These are phyloP conservation scores for Fusarium austroafricanum DNA, from an alignment of 2,329 filamentous ascomycete species.

Conservation along the genomic window DNA sequence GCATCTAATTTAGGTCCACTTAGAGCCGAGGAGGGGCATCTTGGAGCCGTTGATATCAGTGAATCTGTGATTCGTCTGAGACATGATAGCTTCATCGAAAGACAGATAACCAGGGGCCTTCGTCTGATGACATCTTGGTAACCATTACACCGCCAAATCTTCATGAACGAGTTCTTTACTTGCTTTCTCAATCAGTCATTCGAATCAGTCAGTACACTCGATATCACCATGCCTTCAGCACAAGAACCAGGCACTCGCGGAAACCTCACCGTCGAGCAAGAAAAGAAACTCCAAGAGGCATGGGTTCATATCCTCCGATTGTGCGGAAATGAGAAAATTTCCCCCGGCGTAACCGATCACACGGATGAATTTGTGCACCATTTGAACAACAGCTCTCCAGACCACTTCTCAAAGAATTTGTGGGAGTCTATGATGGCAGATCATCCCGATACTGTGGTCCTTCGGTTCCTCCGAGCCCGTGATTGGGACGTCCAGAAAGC, in stretches of 20 bases:
- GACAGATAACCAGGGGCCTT: slow-evolving; percentile 8
- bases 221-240: slow-evolving; percentile 21
- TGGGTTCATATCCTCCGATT: slow-evolving; percentile 38
- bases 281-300: slow-evolving; percentile 29
- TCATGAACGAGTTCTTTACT: slow-evolving; percentile 5
- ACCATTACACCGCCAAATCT: not conserved
- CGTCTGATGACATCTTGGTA: not conserved
- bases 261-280: slow-evolving; percentile 33
- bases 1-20: not conserved
- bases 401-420: slow-evolving; percentile 17
- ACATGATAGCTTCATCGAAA: not conserved
- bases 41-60: not conserved
- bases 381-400: slow-evolving; percentile 25
- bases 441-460: slow-evolving; percentile 53
- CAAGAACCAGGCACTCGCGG: slow-evolving; percentile 31
- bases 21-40: not conserved
- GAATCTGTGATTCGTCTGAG: not conserved
- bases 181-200: not conserved
- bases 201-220: slow-evolving; percentile 13
- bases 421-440: slow-evolving; percentile 42
- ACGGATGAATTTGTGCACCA: slow-evolving; percentile 7
- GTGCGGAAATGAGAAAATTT: slow-evolving; percentile 7
- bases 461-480: slow-evolving; percentile 56
- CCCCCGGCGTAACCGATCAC: not conserved
- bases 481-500: slow-evolving; percentile 56